Conservation (phyloP, 352 stramenopile genomes). For the Pythium aquatile region DNA sequence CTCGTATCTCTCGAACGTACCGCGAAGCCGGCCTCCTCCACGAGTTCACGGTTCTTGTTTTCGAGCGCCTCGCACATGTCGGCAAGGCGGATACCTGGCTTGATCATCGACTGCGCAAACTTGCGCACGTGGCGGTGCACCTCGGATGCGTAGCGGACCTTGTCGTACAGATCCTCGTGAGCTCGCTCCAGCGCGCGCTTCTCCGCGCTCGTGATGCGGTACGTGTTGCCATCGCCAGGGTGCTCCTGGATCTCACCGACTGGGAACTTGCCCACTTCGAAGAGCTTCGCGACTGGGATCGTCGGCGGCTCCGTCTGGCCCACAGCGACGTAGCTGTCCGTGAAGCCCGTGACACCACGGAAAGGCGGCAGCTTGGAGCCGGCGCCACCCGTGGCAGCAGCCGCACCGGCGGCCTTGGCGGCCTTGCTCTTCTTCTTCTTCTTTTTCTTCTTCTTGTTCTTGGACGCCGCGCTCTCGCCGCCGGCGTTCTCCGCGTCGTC, state of each 20-base stretch:
- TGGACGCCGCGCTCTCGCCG: conserved; percentile 5
- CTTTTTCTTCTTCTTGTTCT: conserved; percentile 59
- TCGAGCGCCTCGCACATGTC: conserved; percentile 97
- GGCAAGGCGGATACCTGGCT: conserved; percentile 94
- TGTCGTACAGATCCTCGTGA: conserved; percentile 51
- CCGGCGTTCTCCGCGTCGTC: conserved; percentile 9
- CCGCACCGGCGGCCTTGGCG: conserved; percentile 7
- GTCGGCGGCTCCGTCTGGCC: conserved; percentile 96
- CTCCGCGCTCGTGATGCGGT: conserved; percentile 85
- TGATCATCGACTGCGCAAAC: conserved; percentile 95
- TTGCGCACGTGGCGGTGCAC: conserved; percentile 92
- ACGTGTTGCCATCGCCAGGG: conserved; percentile 91
- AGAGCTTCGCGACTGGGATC: conserved; percentile 88
- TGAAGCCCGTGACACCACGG: conserved; percentile 85
- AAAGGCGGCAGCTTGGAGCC: conserved; percentile 60
- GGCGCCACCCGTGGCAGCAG: conserved; percentile 1
- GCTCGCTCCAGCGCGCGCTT: conserved; percentile 84
- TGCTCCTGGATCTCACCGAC: conserved; percentile 94
- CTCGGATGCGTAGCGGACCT: conserved; percentile 91
- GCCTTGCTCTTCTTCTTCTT: conserved; percentile 66
- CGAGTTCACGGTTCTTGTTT: conserved; percentile 95
- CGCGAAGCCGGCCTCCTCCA: conserved; percentile 91
- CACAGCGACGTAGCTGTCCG: conserved; percentile 91
- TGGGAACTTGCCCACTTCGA: conserved; percentile 70
- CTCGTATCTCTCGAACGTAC: conserved; percentile 28